These are phyloP conservation scores for Neospora caninum DNA, from an alignment of 169 alveolate species.

Conservation along the genomic window DNA sequence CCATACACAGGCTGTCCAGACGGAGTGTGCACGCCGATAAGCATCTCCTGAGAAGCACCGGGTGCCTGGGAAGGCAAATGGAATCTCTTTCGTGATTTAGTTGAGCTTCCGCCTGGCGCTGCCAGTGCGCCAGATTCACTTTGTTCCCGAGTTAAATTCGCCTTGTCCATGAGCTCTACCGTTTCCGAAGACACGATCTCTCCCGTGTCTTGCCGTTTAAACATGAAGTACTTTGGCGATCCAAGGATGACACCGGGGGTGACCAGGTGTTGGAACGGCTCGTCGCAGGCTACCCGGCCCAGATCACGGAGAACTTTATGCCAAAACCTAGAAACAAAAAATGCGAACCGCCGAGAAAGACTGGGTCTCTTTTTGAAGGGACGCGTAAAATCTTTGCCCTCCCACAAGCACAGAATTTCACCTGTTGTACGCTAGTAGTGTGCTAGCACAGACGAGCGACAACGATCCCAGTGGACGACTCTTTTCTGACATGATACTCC, in stretches of 20 bases:
- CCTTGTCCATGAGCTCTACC: background rate
- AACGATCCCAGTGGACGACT: too few relatives aligned
- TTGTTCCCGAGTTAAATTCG: background rate
- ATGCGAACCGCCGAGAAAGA: background rate
- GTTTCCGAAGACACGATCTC: conserved; percentile 1
- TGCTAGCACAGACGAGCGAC: too few relatives aligned
- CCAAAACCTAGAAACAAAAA: conserved; percentile 75
- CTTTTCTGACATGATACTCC: too few relatives aligned
- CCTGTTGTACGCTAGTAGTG: too few relatives aligned
- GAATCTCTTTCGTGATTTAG: too few relatives aligned
- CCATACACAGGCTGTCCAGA: conserved; percentile 26
- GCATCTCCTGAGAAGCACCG: background rate
- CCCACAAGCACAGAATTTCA: too few relatives aligned
- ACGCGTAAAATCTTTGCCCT: too few relatives aligned
- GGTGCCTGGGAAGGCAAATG: background rate
- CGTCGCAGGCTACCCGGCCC: conserved; percentile 78
- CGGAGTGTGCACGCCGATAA: background rate
- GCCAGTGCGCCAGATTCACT: background rate
- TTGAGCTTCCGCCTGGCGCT: background rate
- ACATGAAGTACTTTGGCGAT: conserved; percentile 48
- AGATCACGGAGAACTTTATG: conserved; percentile 87
- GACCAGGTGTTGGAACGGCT: conserved; percentile 87
- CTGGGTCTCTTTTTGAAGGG: too few relatives aligned
- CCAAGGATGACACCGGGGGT: conserved; percentile 88
- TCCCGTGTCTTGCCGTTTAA: conserved; percentile 41